A percentile compares a stretch with the other conserved stretches of the same genome.
Conservation (phyloP, 2,329 filamentous ascomycete genomes). For the Stylonectria norvegica region DNA sequence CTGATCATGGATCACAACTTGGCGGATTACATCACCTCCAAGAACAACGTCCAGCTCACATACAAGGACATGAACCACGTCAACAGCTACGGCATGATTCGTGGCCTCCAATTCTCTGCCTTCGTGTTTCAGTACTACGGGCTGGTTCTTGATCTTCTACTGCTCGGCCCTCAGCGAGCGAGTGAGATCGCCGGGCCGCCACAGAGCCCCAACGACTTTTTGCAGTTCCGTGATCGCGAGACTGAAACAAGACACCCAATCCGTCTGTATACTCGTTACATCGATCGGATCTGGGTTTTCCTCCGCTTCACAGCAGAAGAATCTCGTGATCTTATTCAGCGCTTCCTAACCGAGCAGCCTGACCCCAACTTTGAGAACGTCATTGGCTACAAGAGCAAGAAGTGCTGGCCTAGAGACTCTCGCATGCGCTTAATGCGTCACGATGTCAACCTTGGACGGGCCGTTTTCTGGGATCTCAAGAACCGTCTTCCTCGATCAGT, state of each 20-base stretch:
- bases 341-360: constrained; percentile 95
- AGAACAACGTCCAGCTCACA: constrained; percentile 98
- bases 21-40: constrained; percentile 97
- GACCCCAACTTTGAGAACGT: constrained; percentile 99
- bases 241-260: constrained; percentile 94
- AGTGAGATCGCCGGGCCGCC: constrained; percentile 96
- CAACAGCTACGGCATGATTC: constrained; percentile 98
- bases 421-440: constrained; percentile 98
- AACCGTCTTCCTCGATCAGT: constrained; percentile 91
- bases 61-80: constrained; percentile 99
- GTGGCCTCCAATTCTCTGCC: constrained; percentile 93
- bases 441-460: constrained; percentile 94
- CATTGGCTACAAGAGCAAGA: constrained; percentile 98
- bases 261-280: constrained; percentile 94
- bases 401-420: constrained; percentile 97
- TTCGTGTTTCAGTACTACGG: constrained; percentile 99
- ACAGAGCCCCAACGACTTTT: constrained; percentile 91
- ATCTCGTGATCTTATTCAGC: constrained; percentile 91
- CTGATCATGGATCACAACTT: constrained; percentile 99
- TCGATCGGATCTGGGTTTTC: constrained; percentile 98
- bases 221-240: constrained; percentile 91
- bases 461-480: constrained; percentile 98
- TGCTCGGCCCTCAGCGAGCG: constrained; percentile 91
- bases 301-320: constrained; percentile 91
- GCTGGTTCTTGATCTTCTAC: constrained; percentile 84